Percentiles rank a stretch among this genome's conserved stretches.
Evolutionary conservation across 306 rosid genomes (phyloP).

Genomic region (Medicago truncatula): DNA sequence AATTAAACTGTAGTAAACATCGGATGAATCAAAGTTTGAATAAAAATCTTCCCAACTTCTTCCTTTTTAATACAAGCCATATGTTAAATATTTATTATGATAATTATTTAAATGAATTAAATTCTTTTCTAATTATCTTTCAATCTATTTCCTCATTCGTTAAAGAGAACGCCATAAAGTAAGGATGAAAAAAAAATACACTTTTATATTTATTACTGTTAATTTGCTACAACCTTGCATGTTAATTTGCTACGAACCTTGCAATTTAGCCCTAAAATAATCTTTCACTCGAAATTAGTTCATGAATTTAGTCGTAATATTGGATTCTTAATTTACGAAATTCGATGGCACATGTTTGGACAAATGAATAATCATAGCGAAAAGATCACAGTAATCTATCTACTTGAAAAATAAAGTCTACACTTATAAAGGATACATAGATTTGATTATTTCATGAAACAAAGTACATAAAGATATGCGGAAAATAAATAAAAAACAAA

Average conservation of each 20-base stretch:
- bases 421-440: background rate
- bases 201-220: background rate
- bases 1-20: too few species aligned
- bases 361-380: background rate
- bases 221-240: background rate
- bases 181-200: background rate
- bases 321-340: background rate
- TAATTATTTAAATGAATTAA: background rate
- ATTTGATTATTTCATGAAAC: background rate
- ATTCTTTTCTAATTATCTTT: background rate
- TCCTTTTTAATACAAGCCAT: background rate
- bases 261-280: background rate
- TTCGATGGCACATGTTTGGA: background rate
- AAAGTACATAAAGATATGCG: background rate
- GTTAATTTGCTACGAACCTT: background rate
- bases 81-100: background rate
- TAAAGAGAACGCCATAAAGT: background rate
- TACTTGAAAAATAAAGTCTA: background rate
- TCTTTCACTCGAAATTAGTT: background rate
- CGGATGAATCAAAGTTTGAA: background rate
- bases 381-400: background rate
- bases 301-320: background rate
- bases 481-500: background rate
- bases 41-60: background rate
- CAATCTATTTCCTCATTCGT: background rate